Conservation (phyloP, 441 rosid species). For the Francoa sonchifolia region DNA sequence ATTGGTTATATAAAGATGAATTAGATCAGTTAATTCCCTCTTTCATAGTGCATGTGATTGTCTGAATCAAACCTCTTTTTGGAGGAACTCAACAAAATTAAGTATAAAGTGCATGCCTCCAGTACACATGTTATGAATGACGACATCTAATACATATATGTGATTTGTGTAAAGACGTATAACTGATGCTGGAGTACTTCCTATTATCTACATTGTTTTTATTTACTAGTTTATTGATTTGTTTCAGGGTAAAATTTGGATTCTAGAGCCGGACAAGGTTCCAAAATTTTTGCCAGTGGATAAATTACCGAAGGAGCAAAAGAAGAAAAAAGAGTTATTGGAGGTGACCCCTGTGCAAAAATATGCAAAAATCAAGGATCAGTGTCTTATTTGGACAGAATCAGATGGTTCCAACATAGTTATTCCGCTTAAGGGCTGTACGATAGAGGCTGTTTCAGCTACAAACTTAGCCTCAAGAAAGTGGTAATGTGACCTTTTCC, state of each 20-base stretch:
- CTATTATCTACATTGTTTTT: too few species aligned
- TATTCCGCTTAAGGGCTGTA: slow-evolving; percentile 44
- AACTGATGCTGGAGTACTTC: too few species aligned
- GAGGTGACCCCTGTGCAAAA: slow-evolving; percentile 59
- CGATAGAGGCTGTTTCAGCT: slow-evolving; percentile 72
- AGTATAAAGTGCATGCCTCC: too few species aligned
- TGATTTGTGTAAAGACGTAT: too few species aligned
- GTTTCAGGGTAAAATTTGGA: slow-evolving; percentile 66
- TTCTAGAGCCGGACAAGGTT: slow-evolving; percentile 54
- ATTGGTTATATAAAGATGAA: too few species aligned
- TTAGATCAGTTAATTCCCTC: too few species aligned
- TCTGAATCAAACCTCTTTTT: too few species aligned
- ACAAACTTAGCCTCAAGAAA: slow-evolving; percentile 51
- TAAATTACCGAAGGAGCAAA: slow-evolving; percentile 37
- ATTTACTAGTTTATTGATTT: slow-evolving; percentile 1
- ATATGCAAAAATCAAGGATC: slow-evolving; percentile 42
- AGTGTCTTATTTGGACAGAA: slow-evolving; percentile 36
- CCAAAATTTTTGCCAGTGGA: slow-evolving; percentile 30
- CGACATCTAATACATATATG: too few species aligned
- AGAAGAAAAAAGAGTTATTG: slow-evolving; percentile 36
- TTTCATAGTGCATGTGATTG: too few species aligned
- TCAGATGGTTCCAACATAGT: slow-evolving; percentile 34
- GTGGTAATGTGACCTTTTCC: slow-evolving; percentile 37
- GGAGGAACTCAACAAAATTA: too few species aligned
- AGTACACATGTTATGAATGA: too few species aligned